These are phyloP conservation scores for Aspergillus sp. DNA, from an alignment of 2,329 filamentous ascomycete genomes.

Conservation along the genomic window DNA sequence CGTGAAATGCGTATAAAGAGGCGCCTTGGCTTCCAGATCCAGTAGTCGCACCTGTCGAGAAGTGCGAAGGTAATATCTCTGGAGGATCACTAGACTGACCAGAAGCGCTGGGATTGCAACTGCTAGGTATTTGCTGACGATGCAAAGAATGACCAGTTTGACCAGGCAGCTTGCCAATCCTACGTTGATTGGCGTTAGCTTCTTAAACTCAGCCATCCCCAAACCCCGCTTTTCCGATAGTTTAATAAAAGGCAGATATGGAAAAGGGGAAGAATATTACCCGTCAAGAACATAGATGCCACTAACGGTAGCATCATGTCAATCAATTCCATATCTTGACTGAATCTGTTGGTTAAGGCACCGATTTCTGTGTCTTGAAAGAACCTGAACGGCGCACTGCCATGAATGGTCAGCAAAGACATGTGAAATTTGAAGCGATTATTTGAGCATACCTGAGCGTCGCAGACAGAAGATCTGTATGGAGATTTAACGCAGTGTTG, in stretches of 20 bases:
- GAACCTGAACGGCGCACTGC: background rate
- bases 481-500: background rate
- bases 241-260: background rate
- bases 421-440: too few relatives aligned
- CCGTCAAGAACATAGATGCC: background rate
- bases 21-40: slow-evolving; percentile 9
- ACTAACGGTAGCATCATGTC: background rate
- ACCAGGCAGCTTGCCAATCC: background rate
- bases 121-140: background rate
- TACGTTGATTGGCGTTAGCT: background rate
- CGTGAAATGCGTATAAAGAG: slow-evolving; percentile 2
- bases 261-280: background rate
- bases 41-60: slow-evolving; percentile 6
- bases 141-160: background rate
- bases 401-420: too few relatives aligned
- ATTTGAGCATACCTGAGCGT: background rate
- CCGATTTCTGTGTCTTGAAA: background rate
- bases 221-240: background rate
- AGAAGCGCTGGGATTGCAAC: background rate
- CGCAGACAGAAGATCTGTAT: background rate
- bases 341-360: background rate
- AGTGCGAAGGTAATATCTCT: slow-evolving; percentile 10
- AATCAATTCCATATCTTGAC: background rate
- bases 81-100: background rate
- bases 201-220: accelerated